These are phyloP conservation scores for Apium graveolens DNA, from an alignment of 129 eudicot species.

Conservation along the genomic window DNA sequence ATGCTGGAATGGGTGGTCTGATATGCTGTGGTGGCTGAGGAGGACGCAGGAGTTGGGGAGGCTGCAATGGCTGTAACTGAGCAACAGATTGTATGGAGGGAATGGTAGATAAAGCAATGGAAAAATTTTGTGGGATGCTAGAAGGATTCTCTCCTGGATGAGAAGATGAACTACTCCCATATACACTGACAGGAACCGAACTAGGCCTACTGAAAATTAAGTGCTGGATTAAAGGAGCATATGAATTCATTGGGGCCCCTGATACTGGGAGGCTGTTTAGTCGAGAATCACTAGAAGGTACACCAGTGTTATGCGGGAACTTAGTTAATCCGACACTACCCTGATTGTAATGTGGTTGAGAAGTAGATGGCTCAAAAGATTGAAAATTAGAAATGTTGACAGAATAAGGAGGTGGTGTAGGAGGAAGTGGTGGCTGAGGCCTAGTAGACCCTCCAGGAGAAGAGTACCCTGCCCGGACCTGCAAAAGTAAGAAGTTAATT, in stretches of 20 bases:
- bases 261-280: slow-evolving; percentile 31
- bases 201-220: slow-evolving; percentile 54
- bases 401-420: slow-evolving; percentile 83
- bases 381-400: slow-evolving; percentile 23
- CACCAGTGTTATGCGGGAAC: slow-evolving; percentile 32
- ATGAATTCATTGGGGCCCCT: slow-evolving; percentile 28
- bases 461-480: slow-evolving; percentile 60
- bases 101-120: slow-evolving; percentile 39
- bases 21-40: slow-evolving; percentile 69
- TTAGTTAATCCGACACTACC: slow-evolving; percentile 38
- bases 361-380: slow-evolving; percentile 35
- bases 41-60: slow-evolving; percentile 68
- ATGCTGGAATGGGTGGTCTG: slow-evolving; percentile 57
- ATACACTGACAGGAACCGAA: slow-evolving; percentile 37
- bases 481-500: slow-evolving; percentile 16
- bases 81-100: slow-evolving; percentile 39
- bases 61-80: slow-evolving; percentile 84
- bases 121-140: slow-evolving; percentile 42
- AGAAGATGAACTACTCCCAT: slow-evolving; percentile 34
- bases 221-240: slow-evolving; percentile 49
- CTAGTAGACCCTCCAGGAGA: slow-evolving; percentile 63
- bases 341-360: slow-evolving; percentile 59
- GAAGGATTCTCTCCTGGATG: slow-evolving; percentile 48
- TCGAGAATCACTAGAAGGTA: slow-evolving; percentile 32
- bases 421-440: slow-evolving; percentile 92